Base-by-base conservation (phyloP, 805 yeast genomes). In the Metschnikowia kofuensis region DNA sequence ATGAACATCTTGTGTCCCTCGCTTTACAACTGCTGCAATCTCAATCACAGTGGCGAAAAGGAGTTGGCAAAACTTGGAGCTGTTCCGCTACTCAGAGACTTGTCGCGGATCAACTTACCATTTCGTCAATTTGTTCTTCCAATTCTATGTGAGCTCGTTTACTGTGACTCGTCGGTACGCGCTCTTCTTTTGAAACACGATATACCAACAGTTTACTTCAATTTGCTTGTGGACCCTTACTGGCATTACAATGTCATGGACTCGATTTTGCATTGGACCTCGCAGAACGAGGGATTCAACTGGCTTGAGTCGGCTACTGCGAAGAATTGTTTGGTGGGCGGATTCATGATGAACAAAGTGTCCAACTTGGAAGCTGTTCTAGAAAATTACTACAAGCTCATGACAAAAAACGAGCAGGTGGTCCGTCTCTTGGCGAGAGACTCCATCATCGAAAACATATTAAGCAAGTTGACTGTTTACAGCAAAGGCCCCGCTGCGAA, bases 201-300 rank as follows among this genome's bases (percentile, higher is more conserved):
- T 26, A 71, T 76, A 6, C 57, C 78, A 27, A 57, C 64, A 4
- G 67, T 66, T 1, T 74, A 79, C 49, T 64, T 70, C 35, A 61
- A 64, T 13, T 64, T 80, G 13, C 57, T 78, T 4, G 54, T 69
- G 9, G 83, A 81, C 55, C 75, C 80, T 0, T 78, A 79, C 54
- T 80, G 84, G 84, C 82, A 78, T 59, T 74, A 77, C 15, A 78
- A 76, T 57, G 79, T 83, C 2, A 66, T 78, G 51, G 83, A 80
- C 29, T 74, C 83, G 0, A 66, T 80, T 2, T 40, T 74, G 9
- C 62, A 57, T 53, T 76, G 74, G 81, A 62, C 54, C 50, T 59
- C 61, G 53, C 68, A 54, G 46, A 66, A 64, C 42, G 61, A 63
- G 5, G 54, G 48, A 7, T 63, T 44, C 38, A 60, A 58, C 8